Evolutionary conservation across 2,329 filamentous ascomycete genomes (phyloP).

Genomic region (Didymella sp.): DNA sequence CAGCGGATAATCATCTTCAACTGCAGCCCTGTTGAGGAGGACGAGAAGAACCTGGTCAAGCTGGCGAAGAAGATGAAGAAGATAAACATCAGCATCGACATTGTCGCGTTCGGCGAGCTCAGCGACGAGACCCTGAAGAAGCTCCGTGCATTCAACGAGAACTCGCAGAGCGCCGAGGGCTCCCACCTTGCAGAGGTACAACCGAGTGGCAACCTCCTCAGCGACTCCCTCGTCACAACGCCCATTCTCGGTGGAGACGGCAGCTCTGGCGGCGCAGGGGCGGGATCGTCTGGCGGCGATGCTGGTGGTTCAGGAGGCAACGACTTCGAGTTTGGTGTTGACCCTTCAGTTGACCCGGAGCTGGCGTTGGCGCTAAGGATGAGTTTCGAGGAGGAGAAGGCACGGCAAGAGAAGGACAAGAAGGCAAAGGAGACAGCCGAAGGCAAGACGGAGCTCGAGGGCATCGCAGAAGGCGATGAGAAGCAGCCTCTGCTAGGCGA

Average conservation of each 20-base stretch:
- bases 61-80: conserved; percentile 99
- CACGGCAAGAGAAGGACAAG: conserved; percentile 84
- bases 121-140: conserved; percentile 89
- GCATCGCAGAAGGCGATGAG: conserved; percentile 75
- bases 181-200: conserved; percentile 91
- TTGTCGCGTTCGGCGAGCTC: conserved; percentile 92
- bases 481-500: conserved; percentile 68
- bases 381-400: conserved; percentile 98
- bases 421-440: conserved; percentile 74
- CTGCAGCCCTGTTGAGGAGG: conserved; percentile 89
- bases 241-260: conserved; percentile 89
- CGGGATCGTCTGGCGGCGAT: conserved; percentile 57
- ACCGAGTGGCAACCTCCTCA: conserved; percentile 88
- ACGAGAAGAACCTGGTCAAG: conserved; percentile 85
- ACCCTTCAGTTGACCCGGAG: conserved; percentile 90
- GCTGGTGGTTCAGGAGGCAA: conserved; percentile 62
- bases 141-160: conserved; percentile 90
- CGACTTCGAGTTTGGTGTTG: conserved; percentile 86
- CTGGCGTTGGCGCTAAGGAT: conserved; percentile 92
- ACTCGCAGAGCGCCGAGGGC: conserved; percentile 86
- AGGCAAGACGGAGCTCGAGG: conserved; percentile 77
- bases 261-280: conserved; percentile 64
- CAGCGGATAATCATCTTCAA: conserved; percentile 97
- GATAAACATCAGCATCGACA: conserved; percentile 90
- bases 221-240: conserved; percentile 87